Percentiles rank a stretch among this genome's conserved stretches.
These are phyloP conservation scores for Fusarium caatingaense DNA, from an alignment of 2,329 filamentous ascomycete species.

Conservation along the genomic window DNA sequence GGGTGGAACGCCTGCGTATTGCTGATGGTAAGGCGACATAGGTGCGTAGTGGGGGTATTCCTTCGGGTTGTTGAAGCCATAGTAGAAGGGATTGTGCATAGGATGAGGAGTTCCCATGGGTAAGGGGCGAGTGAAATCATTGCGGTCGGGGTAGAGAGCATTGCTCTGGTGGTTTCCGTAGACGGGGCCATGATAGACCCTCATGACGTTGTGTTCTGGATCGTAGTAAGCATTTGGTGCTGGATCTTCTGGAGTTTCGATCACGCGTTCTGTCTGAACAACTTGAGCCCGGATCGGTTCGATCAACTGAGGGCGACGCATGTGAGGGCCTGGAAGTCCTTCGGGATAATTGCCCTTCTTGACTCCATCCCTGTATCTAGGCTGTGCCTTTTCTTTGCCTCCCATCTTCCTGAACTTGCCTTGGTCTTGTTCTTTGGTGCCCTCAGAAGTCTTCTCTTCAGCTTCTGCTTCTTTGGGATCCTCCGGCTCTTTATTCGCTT, in stretches of 20 bases:
- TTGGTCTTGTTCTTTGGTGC: constrained; percentile 32
- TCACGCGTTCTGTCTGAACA: constrained; percentile 65
- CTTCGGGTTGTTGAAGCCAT: constrained; percentile 51
- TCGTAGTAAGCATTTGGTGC: constrained; percentile 71
- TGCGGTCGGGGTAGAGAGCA: constrained; percentile 58
- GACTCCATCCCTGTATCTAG: constrained; percentile 33
- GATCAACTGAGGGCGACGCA: constrained; percentile 58
- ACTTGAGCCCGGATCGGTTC: constrained; percentile 61
- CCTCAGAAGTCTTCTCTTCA: constrained; percentile 13
- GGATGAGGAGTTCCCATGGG: constrained; percentile 59
- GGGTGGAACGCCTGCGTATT: constrained; percentile 14
- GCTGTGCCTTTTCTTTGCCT: constrained; percentile 23
- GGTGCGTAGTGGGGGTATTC: constrained; percentile 40
- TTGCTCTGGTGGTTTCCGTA: constrained; percentile 63
- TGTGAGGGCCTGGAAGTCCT: constrained; percentile 47
- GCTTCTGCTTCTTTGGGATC: constrained; percentile 15
- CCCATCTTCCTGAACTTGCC: constrained; percentile 29
- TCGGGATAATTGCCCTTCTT: constrained; percentile 44
- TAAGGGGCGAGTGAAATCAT: constrained; percentile 48
- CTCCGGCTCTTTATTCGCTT: constrained; percentile 17
- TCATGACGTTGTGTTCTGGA: constrained; percentile 61
- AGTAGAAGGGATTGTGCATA: constrained; percentile 56
- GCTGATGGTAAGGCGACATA: constrained; percentile 23
- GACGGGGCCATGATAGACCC: constrained; percentile 67
- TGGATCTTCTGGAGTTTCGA: constrained; percentile 65